phyloP scores from a whole-genome alignment of 1,139 yeast species.

The Magnusiomyces suaveolens region DNA sequence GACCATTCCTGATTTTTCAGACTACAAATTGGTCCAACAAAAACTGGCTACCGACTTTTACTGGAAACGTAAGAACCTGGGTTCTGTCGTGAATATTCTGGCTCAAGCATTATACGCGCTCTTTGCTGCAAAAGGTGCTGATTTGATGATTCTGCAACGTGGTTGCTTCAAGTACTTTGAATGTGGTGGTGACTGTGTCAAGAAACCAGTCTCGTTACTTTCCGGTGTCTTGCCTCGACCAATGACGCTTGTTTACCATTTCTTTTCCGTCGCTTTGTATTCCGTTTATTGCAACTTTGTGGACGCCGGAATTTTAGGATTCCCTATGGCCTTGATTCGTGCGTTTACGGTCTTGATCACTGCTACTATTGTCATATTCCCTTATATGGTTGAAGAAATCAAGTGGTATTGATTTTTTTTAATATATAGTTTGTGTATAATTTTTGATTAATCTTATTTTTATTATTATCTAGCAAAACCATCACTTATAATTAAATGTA shows the following conservation, averaged over 20 bases:
- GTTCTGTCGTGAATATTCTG: slow-evolving; percentile 78
- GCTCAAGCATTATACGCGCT: slow-evolving; percentile 83
- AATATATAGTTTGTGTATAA: too few relatives aligned
- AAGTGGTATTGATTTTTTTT: slow-evolving; percentile 24
- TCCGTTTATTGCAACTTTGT: slow-evolving; percentile 61
- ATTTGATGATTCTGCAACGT: slow-evolving; percentile 59
- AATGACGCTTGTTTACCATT: slow-evolving; percentile 64
- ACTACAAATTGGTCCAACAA: slow-evolving; percentile 44
- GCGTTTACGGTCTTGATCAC: slow-evolving; percentile 59
- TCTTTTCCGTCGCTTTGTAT: slow-evolving; percentile 83
- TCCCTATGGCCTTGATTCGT: slow-evolving; percentile 66
- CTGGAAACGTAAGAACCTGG: slow-evolving; percentile 63
- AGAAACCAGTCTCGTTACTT: slow-evolving; percentile 73
- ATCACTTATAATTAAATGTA: too few relatives aligned
- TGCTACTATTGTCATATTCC: slow-evolving; percentile 59
- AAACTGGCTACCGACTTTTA: slow-evolving; percentile 67
- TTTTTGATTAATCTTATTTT: too few relatives aligned
- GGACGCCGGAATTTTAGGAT: slow-evolving; percentile 54
- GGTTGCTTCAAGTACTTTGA: slow-evolving; percentile 86
- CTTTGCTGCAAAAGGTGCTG: slow-evolving; percentile 72
- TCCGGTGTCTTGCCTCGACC: slow-evolving; percentile 78
- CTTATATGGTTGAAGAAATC: slow-evolving; percentile 23
- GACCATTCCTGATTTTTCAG: slow-evolving; percentile 11
- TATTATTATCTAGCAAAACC: too few relatives aligned
- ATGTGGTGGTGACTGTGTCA: slow-evolving; percentile 72